Percentiles rank a stretch among this genome's conserved stretches.
These are phyloP conservation scores for Coemansia sp. DNA, from an alignment of 192 early-diverging fungal species.

Conservation along the genomic window DNA sequence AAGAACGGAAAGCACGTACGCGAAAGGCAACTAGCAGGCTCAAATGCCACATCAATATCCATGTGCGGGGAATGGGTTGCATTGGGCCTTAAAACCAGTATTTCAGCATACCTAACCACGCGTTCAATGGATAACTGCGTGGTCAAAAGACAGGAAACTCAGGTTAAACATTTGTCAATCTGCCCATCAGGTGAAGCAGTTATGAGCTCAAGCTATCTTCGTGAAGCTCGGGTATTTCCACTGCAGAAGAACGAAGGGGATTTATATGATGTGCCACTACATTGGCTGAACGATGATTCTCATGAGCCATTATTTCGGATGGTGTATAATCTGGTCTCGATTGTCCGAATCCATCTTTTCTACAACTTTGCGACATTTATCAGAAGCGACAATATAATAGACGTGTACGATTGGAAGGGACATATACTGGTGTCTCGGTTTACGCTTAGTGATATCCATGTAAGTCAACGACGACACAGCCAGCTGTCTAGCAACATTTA, in stretches of 20 bases:
- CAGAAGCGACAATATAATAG: slow-evolving; percentile 11
- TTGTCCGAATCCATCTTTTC: slow-evolving; percentile 17
- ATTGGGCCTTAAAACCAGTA: slow-evolving; percentile 7
- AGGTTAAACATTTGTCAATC: slow-evolving; percentile 18
- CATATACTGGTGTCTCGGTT: slow-evolving; percentile 8
- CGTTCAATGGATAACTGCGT: background rate
- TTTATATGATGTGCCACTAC: background rate
- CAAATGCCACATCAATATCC: slow-evolving; percentile 9
- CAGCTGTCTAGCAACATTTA: background rate
- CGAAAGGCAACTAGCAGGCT: background rate
- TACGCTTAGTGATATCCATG: background rate
- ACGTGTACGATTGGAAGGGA: slow-evolving; percentile 16
- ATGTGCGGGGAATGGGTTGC: slow-evolving; percentile 15
- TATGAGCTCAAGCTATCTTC: slow-evolving; percentile 21
- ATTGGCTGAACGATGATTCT: background rate
- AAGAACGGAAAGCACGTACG: background rate
- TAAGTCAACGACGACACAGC: background rate
- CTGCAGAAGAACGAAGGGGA: background rate
- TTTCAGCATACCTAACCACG: slow-evolving; percentile 7
- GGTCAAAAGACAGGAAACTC: slow-evolving; percentile 8
- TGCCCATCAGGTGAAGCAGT: slow-evolving; percentile 15
- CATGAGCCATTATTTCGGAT: slow-evolving; percentile 8
- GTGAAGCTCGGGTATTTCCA: slow-evolving; percentile 15
- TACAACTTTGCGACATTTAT: slow-evolving; percentile 11
- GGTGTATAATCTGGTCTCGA: background rate